A percentile compares a stretch with the other conserved stretches of the same genome.
Evolutionary conservation across 768 basidiomycete species (phyloP).

Genomic region (Hypsizygus marmoreus): DNA sequence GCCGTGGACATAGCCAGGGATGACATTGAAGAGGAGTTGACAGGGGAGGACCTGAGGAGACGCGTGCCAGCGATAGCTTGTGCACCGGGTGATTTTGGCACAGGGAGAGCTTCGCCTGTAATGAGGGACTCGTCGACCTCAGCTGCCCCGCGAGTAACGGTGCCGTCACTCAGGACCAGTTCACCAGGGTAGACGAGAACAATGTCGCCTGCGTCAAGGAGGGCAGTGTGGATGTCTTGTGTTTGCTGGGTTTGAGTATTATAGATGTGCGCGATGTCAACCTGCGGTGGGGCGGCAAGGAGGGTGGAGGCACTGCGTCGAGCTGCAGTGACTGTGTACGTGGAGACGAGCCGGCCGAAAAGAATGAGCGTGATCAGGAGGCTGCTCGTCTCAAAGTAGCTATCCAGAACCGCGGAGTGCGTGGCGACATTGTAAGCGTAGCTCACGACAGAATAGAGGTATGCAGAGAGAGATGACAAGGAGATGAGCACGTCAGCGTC

Average conservation of each 20-base stretch:
- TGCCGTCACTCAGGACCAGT: slow-evolving; percentile 40
- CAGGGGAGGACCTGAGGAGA: no score
- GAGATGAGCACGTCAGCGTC: slow-evolving; percentile 42
- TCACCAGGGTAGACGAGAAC: slow-evolving; percentile 35
- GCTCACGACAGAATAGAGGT: slow-evolving; percentile 40
- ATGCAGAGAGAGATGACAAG: slow-evolving; percentile 40
- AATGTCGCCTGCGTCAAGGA: slow-evolving; percentile 37
- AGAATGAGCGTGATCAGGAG: slow-evolving; percentile 44
- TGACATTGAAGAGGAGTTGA: no score
- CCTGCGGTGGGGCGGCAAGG: slow-evolving; percentile 34
- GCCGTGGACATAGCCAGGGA: slow-evolving; percentile 33
- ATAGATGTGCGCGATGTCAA: slow-evolving; percentile 30
- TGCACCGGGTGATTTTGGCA: slow-evolving; percentile 34
- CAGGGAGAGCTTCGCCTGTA: slow-evolving; percentile 42
- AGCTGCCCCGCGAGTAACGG: slow-evolving; percentile 33
- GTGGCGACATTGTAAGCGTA: slow-evolving; percentile 34
- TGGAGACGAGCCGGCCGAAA: slow-evolving; percentile 39
- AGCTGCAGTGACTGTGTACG: no score
- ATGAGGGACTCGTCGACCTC: slow-evolving; percentile 44
- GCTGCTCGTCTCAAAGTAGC: slow-evolving; percentile 48
- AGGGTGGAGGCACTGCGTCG: slow-evolving; percentile 34
- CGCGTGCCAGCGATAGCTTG: slow-evolving; percentile 40
- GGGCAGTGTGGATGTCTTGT: slow-evolving; percentile 15
- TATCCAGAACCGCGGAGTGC: slow-evolving; percentile 23
- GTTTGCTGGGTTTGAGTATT: neutral